These are phyloP conservation scores for Penicillium sp. DNA, from an alignment of 2,329 filamentous ascomycete species.

Conservation along the genomic window DNA sequence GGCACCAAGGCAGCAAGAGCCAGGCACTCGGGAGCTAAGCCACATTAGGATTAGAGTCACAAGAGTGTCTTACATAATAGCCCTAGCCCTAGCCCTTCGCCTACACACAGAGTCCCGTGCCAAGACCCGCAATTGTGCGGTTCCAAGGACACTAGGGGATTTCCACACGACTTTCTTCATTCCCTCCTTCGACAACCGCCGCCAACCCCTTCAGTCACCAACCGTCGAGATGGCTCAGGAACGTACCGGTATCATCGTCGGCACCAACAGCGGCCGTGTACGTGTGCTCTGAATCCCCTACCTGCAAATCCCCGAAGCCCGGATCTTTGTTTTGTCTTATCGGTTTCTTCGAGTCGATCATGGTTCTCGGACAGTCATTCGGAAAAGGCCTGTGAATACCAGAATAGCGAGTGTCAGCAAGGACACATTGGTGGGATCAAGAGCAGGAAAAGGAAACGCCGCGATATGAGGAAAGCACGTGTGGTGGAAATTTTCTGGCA, in stretches of 20 bases:
- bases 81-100: constrained; percentile 44
- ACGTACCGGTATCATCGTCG: constrained; percentile 57
- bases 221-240: constrained; percentile 52
- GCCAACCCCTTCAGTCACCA: constrained; percentile 38
- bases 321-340: constrained; percentile 15
- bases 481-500: constrained; percentile 10
- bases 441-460: not conserved
- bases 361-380: not conserved
- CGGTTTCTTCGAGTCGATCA: constrained; percentile 18
- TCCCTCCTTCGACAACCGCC: constrained; percentile 34
- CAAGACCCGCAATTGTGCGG: constrained; percentile 34
- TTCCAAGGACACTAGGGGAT: constrained; percentile 27
- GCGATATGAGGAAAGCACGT: not conserved
- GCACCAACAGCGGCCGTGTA: constrained; percentile 68
- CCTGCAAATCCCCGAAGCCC: constrained; percentile 9
- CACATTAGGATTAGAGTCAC: not conserved
- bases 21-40: not conserved
- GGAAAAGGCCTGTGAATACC: not conserved
- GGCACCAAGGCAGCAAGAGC: not conserved
- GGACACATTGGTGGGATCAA: not conserved
- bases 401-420: not conserved
- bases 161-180: constrained; percentile 27
- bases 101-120: constrained; percentile 33
- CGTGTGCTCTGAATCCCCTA: constrained; percentile 40
- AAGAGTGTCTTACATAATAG: constrained; percentile 3